A percentile compares a stretch with the other conserved stretches of the same genome.
These are phyloP conservation scores for Daldinia sp. DNA, from an alignment of 2,329 filamentous ascomycete genomes.

Conservation along the genomic window DNA sequence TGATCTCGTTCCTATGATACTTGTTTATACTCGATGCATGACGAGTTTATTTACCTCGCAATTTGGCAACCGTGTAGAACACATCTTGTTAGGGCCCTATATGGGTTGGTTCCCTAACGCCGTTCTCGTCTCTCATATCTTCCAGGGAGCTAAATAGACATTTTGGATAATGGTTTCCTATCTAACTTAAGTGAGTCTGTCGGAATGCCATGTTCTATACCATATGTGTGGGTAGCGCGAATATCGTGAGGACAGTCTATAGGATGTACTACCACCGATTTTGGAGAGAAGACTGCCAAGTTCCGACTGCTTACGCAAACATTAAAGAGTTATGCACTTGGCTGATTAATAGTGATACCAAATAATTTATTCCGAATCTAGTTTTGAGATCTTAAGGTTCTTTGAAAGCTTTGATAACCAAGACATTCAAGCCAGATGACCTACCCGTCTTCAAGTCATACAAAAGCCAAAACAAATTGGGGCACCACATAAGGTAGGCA, in stretches of 20 bases:
- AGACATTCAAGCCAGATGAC: neutral
- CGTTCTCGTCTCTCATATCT: too few species aligned
- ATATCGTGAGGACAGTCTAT: too few species aligned
- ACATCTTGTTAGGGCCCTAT: too few species aligned
- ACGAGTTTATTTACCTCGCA: too few species aligned
- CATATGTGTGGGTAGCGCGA: too few species aligned
- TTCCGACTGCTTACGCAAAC: neutral
- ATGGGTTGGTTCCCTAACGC: too few species aligned
- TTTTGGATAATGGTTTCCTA: neutral
- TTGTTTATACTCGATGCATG: too few species aligned
- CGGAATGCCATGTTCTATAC: too few species aligned
- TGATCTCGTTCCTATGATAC: too few species aligned
- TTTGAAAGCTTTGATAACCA: neutral
- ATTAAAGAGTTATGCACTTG: neutral
- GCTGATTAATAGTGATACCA: neutral
- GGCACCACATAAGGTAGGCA: neutral
- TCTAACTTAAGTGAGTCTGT: neutral
- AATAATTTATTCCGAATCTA: neutral
- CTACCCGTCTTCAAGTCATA: neutral
- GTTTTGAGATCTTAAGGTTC: conserved; percentile 8
- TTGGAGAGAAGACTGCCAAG: neutral
- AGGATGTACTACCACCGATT: too few species aligned
- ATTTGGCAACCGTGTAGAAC: too few species aligned
- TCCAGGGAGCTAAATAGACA: too few species aligned
- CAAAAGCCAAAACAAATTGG: neutral